Evolutionary conservation across 306 rosid genomes (phyloP).

Genomic region (Lagenaria siceraria): DNA sequence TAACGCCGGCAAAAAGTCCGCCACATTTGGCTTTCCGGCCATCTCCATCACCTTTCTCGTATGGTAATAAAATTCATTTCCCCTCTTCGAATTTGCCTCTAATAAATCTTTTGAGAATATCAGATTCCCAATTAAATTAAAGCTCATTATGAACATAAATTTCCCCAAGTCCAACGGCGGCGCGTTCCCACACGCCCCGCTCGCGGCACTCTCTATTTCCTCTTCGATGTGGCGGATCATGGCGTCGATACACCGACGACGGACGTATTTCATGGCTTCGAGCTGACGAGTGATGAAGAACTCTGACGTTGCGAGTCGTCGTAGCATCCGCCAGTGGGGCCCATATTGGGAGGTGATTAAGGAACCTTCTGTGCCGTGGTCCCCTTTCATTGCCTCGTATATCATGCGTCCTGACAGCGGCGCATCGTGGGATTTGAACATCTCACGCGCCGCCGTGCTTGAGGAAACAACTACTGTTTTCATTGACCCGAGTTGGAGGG

Average conservation of each 20-base stretch:
- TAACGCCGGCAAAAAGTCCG: conserved; percentile 50
- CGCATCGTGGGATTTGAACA: conserved; percentile 59
- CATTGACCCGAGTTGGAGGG: conserved; percentile 74
- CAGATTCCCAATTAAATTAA: conserved; percentile 74
- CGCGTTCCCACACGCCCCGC: background rate
- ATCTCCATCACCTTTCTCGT: conserved; percentile 60
- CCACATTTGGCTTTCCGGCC: conserved; percentile 72
- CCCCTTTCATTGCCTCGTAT: conserved; percentile 71
- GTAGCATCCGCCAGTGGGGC: conserved; percentile 71
- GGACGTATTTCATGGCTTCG: conserved; percentile 31
- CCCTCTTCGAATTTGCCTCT: conserved; percentile 48
- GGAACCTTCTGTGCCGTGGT: conserved; percentile 45
- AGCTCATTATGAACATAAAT: conserved; percentile 55
- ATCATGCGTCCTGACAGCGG: conserved; percentile 62
- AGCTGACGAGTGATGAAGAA: conserved; percentile 47
- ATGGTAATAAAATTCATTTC: conserved; percentile 45
- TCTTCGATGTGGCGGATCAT: conserved; percentile 31
- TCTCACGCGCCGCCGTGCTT: conserved; percentile 33
- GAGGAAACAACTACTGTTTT: conserved; percentile 66
- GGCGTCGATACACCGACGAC: conserved; percentile 40
- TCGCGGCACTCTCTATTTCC: background rate
- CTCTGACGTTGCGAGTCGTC: conserved; percentile 37
- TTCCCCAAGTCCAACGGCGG: conserved; percentile 42
- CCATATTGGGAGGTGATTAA: conserved; percentile 59
- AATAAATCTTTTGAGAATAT: conserved; percentile 69